phyloP scores from a whole-genome alignment of 2,329 filamentous ascomycete genomes.

The Fusarium brevicatenulatum region DNA sequence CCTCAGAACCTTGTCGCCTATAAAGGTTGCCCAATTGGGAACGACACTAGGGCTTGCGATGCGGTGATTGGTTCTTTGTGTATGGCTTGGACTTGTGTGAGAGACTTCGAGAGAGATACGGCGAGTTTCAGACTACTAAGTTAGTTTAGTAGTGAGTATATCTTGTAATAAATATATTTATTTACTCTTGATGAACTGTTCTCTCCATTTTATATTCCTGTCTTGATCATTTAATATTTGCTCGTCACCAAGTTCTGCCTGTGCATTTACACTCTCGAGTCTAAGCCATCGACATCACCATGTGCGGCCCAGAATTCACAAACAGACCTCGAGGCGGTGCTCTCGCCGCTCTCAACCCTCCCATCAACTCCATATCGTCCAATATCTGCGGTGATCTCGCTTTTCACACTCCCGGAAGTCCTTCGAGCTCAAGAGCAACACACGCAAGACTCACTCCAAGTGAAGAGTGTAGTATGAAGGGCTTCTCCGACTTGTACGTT shows the following conservation, averaged over 20 bases:
- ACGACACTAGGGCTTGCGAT: conserved; percentile 26
- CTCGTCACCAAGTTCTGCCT: neutral
- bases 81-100: conserved; percentile 3
- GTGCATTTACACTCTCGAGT: neutral
- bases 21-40: conserved; percentile 42
- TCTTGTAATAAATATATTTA: neutral
- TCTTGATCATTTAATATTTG: neutral
- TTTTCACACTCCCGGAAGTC: conserved; percentile 56
- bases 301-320: conserved; percentile 58
- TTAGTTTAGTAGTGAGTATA: neutral
- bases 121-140: neutral
- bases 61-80: conserved; percentile 44
- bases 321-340: conserved; percentile 57
- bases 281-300: conserved; percentile 43
- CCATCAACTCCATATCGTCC: conserved; percentile 22
- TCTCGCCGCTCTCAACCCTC: conserved; percentile 55
- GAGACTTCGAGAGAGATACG: conserved; percentile 35
- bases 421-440: conserved; percentile 52
- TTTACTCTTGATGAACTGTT: neutral
- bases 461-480: conserved; percentile 23
- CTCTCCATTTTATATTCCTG: neutral
- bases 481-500: conserved; percentile 47
- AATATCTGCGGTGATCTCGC: conserved; percentile 52
- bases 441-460: conserved; percentile 55
- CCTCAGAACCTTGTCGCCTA: neutral